phyloP scores from a whole-genome alignment of 1,284 basidiomycete genomes.

The Leccinum proliferum region DNA sequence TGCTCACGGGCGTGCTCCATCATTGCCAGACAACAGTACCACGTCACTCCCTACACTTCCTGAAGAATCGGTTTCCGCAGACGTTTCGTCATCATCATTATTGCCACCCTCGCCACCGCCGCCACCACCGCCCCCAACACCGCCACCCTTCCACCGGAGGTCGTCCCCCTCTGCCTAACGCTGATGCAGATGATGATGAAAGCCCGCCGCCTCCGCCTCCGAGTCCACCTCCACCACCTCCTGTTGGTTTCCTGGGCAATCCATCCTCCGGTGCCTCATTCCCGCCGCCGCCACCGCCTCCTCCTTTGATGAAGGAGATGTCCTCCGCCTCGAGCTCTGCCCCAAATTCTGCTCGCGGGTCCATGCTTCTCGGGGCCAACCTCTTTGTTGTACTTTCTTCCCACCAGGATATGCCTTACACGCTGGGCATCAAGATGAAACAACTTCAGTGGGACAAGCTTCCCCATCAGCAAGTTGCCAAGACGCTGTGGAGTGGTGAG shows the following conservation, averaged over 20 bases:
- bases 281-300: conserved; percentile 41
- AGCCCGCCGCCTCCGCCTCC: conserved; percentile 27
- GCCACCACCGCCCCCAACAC: conserved; percentile 24
- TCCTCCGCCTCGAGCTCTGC: conserved; percentile 44
- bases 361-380: conserved; percentile 55
- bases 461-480: conserved; percentile 74
- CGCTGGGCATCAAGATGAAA: conserved; percentile 92
- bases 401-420: conserved; percentile 84
- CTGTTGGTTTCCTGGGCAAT: conserved; percentile 23
- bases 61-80: conserved; percentile 30
- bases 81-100: conserved; percentile 20
- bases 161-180: conserved; percentile 25
- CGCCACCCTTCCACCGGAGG: conserved; percentile 15
- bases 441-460: conserved; percentile 99
- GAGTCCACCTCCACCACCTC: conserved; percentile 29
- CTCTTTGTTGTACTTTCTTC: conserved; percentile 49
- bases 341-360: conserved; percentile 50
- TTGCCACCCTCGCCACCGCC: conserved; percentile 29
- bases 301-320: conserved; percentile 36
- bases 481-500: conserved; percentile 82
- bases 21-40: conserved; percentile 20
- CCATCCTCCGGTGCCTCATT: conserved; percentile 34
- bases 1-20: conserved; percentile 26
- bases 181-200: conserved; percentile 31
- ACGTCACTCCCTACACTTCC: conserved; percentile 32